Conservation (phyloP, 306 rosid species). For the Vigna reflexopilosa region DNA sequence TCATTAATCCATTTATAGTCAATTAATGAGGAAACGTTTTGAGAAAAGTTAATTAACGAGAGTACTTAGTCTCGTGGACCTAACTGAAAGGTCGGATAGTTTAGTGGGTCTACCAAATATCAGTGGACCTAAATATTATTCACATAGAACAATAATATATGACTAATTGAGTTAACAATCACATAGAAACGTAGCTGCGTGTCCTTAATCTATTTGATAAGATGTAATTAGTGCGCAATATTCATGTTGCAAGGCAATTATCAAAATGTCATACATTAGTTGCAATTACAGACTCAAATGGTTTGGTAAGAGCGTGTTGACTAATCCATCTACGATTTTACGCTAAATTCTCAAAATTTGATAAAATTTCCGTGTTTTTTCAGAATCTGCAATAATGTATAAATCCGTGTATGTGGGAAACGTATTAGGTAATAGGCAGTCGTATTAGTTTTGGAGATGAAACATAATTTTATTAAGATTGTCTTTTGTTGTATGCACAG, state of each 20-base stretch:
- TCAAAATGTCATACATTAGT: conserved; percentile 44
- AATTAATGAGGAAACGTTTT: background rate
- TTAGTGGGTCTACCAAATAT: conserved; percentile 1
- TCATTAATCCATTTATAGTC: background rate
- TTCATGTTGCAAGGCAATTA: conserved; percentile 30
- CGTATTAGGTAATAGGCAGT: background rate
- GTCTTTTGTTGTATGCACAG: background rate
- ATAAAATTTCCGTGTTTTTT: background rate
- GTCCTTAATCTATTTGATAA: conserved; percentile 2
- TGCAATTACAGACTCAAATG: conserved; percentile 23
- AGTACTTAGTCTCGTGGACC: background rate
- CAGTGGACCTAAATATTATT: background rate
- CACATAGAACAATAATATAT: background rate
- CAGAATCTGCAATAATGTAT: too few relatives aligned
- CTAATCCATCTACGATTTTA: background rate
- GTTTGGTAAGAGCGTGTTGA: conserved; percentile 51
- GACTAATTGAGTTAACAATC: background rate
- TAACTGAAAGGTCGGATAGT: conserved; percentile 10
- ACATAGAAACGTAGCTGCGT: background rate
- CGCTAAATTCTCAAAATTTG: background rate
- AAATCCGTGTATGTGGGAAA: background rate
- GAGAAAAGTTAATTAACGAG: background rate
- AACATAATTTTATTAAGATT: background rate
- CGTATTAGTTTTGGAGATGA: background rate
- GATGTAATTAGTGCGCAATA: conserved; percentile 24